These are phyloP conservation scores for Salix arbutifolia DNA, from an alignment of 345 rosid genomes.

Conservation along the genomic window DNA sequence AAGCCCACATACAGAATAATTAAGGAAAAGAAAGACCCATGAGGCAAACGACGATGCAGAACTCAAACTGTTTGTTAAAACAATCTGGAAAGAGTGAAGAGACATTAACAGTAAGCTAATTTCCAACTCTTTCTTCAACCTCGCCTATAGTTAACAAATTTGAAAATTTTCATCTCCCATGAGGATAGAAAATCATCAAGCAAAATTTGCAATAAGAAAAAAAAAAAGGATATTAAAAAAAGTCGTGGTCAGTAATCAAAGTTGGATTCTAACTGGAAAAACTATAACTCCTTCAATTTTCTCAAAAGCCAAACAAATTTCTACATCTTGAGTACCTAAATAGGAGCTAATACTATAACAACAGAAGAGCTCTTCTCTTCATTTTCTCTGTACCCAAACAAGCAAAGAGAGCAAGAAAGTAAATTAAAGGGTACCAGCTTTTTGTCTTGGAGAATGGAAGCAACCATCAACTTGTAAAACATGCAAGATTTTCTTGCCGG, in stretches of 20 bases:
- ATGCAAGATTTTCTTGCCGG: slow-evolving; percentile 26
- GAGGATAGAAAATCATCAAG: neutral
- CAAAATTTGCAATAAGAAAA: neutral
- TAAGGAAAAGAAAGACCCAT: too few species aligned
- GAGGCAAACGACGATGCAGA: neutral
- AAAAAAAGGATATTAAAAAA: neutral
- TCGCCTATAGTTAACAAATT: neutral
- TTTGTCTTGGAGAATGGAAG: slow-evolving; percentile 37
- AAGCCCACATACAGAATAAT: neutral
- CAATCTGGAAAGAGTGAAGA: neutral
- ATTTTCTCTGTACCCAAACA: slow-evolving; percentile 5
- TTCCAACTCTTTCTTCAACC: neutral
- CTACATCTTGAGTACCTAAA: neutral
- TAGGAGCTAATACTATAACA: neutral
- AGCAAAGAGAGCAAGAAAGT: neutral
- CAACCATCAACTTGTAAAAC: slow-evolving; percentile 34
- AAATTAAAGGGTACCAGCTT: slow-evolving; percentile 23
- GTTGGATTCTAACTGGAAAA: neutral
- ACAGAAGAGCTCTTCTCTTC: neutral
- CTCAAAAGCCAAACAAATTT: too few species aligned
- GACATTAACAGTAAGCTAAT: neutral
- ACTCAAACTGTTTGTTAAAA: too few species aligned
- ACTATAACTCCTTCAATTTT: neutral
- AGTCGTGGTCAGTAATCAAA: neutral
- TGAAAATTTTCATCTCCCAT: neutral